Percentiles rank a stretch among this genome's conserved stretches.
phyloP scores from a whole-genome alignment of 2,329 filamentous ascomycete genomes.

The Curvularia sp. region DNA sequence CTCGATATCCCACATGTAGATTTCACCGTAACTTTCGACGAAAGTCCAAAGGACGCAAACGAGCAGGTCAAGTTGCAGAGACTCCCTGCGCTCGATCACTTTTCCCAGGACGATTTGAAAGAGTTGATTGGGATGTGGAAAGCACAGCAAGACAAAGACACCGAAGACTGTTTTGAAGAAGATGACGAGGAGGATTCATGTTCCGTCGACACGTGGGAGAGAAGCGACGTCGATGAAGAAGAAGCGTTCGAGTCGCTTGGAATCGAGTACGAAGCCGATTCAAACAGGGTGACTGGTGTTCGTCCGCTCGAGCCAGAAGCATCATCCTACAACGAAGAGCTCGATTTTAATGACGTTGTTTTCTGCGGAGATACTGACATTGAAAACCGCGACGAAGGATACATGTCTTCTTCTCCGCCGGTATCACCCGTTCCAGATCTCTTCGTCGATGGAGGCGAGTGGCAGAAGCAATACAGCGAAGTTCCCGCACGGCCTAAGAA shows the following conservation, averaged over 20 bases:
- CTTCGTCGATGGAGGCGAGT: neutral
- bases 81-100: neutral
- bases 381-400: slow-evolving; percentile 17
- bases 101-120: slow-evolving; percentile 7
- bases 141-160: neutral
- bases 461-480: neutral
- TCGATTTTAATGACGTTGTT: slow-evolving; percentile 16
- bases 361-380: slow-evolving; percentile 2
- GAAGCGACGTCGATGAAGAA: neutral
- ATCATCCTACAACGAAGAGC: neutral
- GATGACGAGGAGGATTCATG: neutral
- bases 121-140: slow-evolving; percentile 3
- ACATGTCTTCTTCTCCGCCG: slow-evolving; percentile 16
- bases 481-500: neutral
- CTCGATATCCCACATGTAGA: neutral
- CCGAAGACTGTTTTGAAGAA: neutral
- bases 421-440: neutral
- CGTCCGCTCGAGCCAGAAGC: neutral
- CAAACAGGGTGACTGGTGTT: neutral
- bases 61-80: neutral
- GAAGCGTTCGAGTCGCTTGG: neutral
- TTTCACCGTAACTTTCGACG: neutral
- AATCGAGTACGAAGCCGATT: neutral
- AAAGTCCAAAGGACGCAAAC: neutral
- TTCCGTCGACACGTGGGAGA: slow-evolving; percentile 5